Evolutionary conservation across 371 early-diverging fungal species (phyloP).

Genomic region (Mucor mucedo): DNA sequence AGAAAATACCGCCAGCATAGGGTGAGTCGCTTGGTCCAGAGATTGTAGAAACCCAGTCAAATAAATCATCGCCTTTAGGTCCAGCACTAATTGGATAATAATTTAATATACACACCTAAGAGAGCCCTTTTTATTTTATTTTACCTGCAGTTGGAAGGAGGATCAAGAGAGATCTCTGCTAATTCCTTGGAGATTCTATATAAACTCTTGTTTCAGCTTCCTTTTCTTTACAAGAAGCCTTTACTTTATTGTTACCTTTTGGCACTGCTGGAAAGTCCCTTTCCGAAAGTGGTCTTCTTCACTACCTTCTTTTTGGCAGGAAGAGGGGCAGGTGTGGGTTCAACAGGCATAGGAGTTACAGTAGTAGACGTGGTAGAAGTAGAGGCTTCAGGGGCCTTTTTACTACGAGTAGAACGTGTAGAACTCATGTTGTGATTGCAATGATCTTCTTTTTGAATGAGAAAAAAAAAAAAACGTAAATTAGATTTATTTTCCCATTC

Average conservation of each 20-base stretch:
- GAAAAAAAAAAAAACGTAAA: background rate
- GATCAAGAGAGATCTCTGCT: conserved; percentile 93
- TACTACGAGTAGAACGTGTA: conserved; percentile 37
- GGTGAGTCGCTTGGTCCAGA: conserved; percentile 87
- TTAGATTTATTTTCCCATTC: background rate
- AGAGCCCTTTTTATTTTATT: no score
- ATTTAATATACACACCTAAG: background rate
- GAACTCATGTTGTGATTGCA: conserved; percentile 31
- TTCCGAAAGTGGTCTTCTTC: conserved; percentile 41
- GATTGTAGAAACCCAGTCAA: conserved; percentile 96
- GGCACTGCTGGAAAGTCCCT: conserved; percentile 59
- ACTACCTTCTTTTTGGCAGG: conserved; percentile 22
- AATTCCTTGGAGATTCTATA: conserved; percentile 92
- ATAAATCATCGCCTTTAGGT: conserved; percentile 94
- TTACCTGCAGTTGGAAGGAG: conserved; percentile 92
- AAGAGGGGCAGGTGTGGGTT: conserved; percentile 29
- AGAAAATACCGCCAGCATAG: conserved; percentile 92
- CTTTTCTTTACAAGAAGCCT: background rate
- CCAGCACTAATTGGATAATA: conserved; percentile 72
- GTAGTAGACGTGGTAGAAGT: conserved; percentile 19
- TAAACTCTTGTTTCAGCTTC: background rate
- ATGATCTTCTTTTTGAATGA: background rate
- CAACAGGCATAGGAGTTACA: conserved; percentile 21
- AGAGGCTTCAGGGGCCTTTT: conserved; percentile 7
- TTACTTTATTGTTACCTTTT: conserved; percentile 52